Base-by-base conservation (phyloP, 2,329 filamentous ascomycete genomes). In the Pseudocercospora vitis region DNA sequence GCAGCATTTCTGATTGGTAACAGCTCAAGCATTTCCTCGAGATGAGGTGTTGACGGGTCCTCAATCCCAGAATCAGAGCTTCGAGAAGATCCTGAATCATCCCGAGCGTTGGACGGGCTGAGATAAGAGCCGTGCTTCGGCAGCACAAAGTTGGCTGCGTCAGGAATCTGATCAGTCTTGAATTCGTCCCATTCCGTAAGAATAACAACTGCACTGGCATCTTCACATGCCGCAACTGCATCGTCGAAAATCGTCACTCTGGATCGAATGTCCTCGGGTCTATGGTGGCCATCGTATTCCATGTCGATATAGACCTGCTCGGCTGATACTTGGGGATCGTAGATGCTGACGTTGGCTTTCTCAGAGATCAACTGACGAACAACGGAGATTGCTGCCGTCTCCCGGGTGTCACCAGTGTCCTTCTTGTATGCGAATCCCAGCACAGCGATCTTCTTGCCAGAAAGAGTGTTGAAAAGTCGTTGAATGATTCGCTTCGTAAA, bases 391-490 rank as follows among this genome's bases (percentile, higher is more conserved):
- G 86, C 84, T 0, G 85, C 81, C 33, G 81, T 84, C 68, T 90
- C 87, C 31, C 88, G 80, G 3, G 85, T 88, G 66, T 91, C 88
- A 19, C 81, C 82, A 0, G 88, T 91, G 69, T 89, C 81, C 71
- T 88, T 87, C 77, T 92, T 91, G 74, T 88, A 91, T 7, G 87
- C 85, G 61, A 85, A 91, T 3, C 88, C 88, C 4, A 91, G 78
- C 2, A 91, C 75, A 1, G 85, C 67, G 21, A 91, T 74, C 71
- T 88, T 89, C 75, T 89, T 89, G 54, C 81, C 81, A 2, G 77
- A 76, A 4, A 90, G 74, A 9, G 84, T 87, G 65, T 85, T 83
- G 70, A 87, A 84, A 46, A 91, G 77, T 23, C 23, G 19, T 7
- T 51, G 80, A 81, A 53, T 77, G 76, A 63, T 89, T 80, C 35